Evolutionary conservation across 495 filamentous ascomycete species (phyloP).

Genomic region (Articulospora tetracladia): DNA sequence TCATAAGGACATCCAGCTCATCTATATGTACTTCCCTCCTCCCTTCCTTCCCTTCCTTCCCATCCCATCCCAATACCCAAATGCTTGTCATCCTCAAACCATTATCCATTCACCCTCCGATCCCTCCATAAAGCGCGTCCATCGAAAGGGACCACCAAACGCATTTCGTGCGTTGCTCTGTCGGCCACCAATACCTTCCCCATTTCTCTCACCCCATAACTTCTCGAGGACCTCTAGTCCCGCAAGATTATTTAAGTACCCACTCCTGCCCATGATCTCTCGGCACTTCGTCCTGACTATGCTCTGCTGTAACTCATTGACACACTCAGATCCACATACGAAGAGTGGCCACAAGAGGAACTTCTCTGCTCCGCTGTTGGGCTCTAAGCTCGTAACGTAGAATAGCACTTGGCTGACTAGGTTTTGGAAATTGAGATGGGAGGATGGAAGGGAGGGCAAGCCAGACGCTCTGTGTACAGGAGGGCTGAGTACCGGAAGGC

Average conservation of each 20-base stretch:
- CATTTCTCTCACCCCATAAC: constrained; percentile 64
- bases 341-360: constrained; percentile 95
- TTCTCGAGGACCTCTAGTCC: constrained; percentile 82
- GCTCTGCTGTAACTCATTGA: constrained; percentile 72
- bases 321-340: constrained; percentile 86
- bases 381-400: constrained; percentile 73
- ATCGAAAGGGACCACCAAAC: constrained; percentile 58
- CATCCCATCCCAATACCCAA: background rate
- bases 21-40: background rate
- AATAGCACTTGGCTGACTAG: constrained; percentile 76
- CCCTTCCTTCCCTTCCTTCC: background rate
- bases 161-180: constrained; percentile 16
- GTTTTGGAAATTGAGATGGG: constrained; percentile 75
- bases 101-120: constrained; percentile 85
- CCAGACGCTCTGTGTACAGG: constrained; percentile 87
- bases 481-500: constrained; percentile 87
- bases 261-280: constrained; percentile 82
- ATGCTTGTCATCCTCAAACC: too few species aligned
- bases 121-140: constrained; percentile 72
- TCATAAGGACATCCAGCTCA: background rate
- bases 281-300: constrained; percentile 75
- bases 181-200: constrained; percentile 27
- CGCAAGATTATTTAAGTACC: constrained; percentile 88
- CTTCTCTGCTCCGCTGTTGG: constrained; percentile 64
- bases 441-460: constrained; percentile 71